Evolutionary conservation across 1,139 yeast species (phyloP).

Genomic region (Geotrichum restrictum): DNA sequence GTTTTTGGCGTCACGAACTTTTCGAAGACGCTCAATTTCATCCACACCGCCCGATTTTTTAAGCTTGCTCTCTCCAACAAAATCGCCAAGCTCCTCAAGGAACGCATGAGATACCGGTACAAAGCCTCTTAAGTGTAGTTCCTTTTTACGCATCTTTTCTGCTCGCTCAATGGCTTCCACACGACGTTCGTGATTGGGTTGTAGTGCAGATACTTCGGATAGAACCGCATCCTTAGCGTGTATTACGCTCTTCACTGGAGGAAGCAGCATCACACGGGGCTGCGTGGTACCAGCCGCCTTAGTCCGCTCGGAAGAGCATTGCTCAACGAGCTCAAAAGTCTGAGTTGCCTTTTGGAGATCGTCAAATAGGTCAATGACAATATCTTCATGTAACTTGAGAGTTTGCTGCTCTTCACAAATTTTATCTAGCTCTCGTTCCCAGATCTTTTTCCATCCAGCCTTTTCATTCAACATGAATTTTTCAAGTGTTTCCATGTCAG

Average conservation of each 20-base stretch:
- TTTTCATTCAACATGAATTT: slow-evolving; percentile 63
- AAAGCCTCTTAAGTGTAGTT: slow-evolving; percentile 52
- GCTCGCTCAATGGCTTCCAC: slow-evolving; percentile 86
- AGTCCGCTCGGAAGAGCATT: slow-evolving; percentile 74
- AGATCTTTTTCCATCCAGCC: slow-evolving; percentile 80
- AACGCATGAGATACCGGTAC: slow-evolving; percentile 49
- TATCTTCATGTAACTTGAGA: slow-evolving; percentile 81
- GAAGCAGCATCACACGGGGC: slow-evolving; percentile 22
- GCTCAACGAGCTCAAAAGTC: slow-evolving; percentile 73
- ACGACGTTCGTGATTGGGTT: slow-evolving; percentile 79
- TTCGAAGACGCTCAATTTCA: not conserved
- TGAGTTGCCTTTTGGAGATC: slow-evolving; percentile 77
- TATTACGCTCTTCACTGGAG: slow-evolving; percentile 33
- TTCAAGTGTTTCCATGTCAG: slow-evolving; percentile 51
- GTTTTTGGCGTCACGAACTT: not conserved
- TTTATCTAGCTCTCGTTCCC: slow-evolving; percentile 87
- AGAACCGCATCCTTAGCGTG: slow-evolving; percentile 74
- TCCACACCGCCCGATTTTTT: not conserved
- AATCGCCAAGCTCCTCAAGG: slow-evolving; percentile 59
- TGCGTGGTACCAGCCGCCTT: slow-evolving; percentile 36
- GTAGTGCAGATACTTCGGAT: slow-evolving; percentile 69
- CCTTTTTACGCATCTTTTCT: slow-evolving; percentile 71
- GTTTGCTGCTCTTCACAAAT: slow-evolving; percentile 93
- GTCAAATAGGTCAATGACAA: slow-evolving; percentile 71
- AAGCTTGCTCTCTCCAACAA: slow-evolving; percentile 2